phyloP scores from a whole-genome alignment of 208 protist species.

The Sergeia podlipaevii region DNA sequence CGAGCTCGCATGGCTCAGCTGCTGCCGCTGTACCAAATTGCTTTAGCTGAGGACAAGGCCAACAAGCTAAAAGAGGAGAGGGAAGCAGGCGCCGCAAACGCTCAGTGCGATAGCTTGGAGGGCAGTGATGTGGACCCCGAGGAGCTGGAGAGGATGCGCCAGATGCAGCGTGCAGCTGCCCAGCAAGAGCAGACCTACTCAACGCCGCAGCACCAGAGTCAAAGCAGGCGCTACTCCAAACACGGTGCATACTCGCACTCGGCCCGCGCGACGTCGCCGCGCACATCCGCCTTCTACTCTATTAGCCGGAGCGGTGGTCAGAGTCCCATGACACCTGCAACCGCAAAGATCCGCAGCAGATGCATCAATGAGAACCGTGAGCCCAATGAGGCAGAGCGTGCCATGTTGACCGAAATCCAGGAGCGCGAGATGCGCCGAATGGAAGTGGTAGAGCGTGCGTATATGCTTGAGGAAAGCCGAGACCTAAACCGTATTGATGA shows the following conservation, averaged over 20 bases:
- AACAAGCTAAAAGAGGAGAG: no score
- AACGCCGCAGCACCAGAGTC: slow-evolving; percentile 8
- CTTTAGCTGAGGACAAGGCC: neutral
- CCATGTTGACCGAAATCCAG: slow-evolving; percentile 50
- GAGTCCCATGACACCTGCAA: slow-evolving; percentile 5
- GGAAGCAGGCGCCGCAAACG: no score
- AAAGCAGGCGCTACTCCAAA: slow-evolving; percentile 6
- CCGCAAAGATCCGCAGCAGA: slow-evolving; percentile 37
- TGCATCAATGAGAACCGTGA: slow-evolving; percentile 31
- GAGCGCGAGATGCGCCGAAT: slow-evolving; percentile 40
- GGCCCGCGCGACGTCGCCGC: neutral
- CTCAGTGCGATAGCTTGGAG: no score
- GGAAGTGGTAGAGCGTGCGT: slow-evolving; percentile 34
- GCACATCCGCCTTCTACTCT: slow-evolving; percentile 12
- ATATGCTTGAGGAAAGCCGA: slow-evolving; percentile 25
- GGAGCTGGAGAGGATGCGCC: no score
- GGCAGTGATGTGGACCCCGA: no score
- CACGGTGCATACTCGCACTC: neutral
- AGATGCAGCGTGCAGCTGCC: neutral
- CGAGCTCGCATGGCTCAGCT: slow-evolving; percentile 49
- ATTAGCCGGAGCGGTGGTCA: slow-evolving; percentile 1
- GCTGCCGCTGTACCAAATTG: slow-evolving; percentile 15
- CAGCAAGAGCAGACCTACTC: slow-evolving; percentile 19
- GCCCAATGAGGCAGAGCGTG: slow-evolving; percentile 26
- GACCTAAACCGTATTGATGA: slow-evolving; percentile 30